Conservation (phyloP, 345 rosid species). For the Physaria fendleri region DNA sequence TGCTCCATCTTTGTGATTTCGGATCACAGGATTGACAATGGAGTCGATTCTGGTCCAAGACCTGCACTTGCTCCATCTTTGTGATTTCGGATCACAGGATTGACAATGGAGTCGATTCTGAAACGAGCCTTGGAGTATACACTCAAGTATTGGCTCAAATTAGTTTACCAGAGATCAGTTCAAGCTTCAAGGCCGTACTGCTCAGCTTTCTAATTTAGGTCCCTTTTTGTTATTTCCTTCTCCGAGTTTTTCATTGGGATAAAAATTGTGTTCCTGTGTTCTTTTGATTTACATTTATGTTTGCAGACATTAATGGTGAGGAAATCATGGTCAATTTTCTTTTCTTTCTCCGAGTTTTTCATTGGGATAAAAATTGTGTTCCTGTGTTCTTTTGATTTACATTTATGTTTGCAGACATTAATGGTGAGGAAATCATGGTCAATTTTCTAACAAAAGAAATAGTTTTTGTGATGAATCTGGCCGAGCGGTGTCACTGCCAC, state of each 20-base stretch:
- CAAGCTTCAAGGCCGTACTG: constrained; percentile 88
- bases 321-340: no score
- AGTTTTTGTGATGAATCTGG: constrained; percentile 30
- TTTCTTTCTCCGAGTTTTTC: no score
- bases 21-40: no score
- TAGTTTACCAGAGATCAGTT: constrained; percentile 97
- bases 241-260: neutral
- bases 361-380: no score
- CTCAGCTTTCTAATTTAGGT: constrained; percentile 90
- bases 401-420: no score
- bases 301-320: constrained; percentile 85
- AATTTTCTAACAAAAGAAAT: constrained; percentile 36
- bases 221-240: neutral
- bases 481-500: constrained; percentile 32
- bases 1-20: no score
- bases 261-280: neutral
- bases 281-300: neutral
- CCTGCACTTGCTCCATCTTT: neutral
- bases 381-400: no score
- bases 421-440: no score
- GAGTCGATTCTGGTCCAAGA: no score
- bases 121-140: constrained; percentile 97
- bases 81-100: constrained; percentile 1
- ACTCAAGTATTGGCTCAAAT: constrained; percentile 98
- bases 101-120: constrained; percentile 82